These are phyloP conservation scores for Alternaria arbusti DNA, from an alignment of 2,329 filamentous ascomycete species.

Conservation along the genomic window DNA sequence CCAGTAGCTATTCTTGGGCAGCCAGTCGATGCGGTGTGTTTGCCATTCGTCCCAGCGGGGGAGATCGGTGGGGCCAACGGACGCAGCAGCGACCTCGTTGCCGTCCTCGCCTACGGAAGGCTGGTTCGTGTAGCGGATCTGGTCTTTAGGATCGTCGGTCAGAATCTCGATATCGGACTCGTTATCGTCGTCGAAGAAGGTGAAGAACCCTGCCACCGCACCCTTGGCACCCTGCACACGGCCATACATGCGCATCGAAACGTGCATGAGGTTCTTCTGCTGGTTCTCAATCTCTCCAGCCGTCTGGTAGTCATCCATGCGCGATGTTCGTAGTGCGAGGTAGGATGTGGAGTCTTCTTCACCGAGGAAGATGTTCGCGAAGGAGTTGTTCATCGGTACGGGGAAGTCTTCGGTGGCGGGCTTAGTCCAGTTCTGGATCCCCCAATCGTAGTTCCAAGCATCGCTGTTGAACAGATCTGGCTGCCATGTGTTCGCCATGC, in stretches of 20 bases:
- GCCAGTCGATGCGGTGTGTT: constrained; percentile 67
- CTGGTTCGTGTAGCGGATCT: constrained; percentile 66
- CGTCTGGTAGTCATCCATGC: constrained; percentile 53
- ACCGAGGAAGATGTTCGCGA: constrained; percentile 55
- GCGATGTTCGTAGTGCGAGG: constrained; percentile 56
- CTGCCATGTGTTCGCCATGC: constrained; percentile 34
- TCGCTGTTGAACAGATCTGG: constrained; percentile 49
- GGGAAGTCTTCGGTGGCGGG: constrained; percentile 46
- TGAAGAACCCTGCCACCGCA: constrained; percentile 64
- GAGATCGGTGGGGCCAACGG: constrained; percentile 57
- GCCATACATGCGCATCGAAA: constrained; percentile 57
- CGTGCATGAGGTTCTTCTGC: constrained; percentile 54
- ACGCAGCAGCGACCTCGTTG: constrained; percentile 56
- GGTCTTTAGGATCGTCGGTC: constrained; percentile 53
- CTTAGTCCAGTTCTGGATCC: constrained; percentile 56
- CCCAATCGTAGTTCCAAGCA: constrained; percentile 46
- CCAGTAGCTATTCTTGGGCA: constrained; percentile 61
- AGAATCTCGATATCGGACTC: constrained; percentile 63
- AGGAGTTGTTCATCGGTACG: constrained; percentile 54
- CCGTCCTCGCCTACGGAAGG: constrained; percentile 58
- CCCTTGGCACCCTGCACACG: constrained; percentile 55
- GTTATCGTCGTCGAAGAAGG: constrained; percentile 54
- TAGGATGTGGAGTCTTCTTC: constrained; percentile 47
- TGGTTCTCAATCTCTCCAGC: constrained; percentile 57
- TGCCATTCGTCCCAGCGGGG: constrained; percentile 63